Evolutionary conservation across 1,139 yeast genomes (phyloP), one percentile per base, ranked within the genome.

Genomic region (Hanseniaspora gamundiae): DNA sequence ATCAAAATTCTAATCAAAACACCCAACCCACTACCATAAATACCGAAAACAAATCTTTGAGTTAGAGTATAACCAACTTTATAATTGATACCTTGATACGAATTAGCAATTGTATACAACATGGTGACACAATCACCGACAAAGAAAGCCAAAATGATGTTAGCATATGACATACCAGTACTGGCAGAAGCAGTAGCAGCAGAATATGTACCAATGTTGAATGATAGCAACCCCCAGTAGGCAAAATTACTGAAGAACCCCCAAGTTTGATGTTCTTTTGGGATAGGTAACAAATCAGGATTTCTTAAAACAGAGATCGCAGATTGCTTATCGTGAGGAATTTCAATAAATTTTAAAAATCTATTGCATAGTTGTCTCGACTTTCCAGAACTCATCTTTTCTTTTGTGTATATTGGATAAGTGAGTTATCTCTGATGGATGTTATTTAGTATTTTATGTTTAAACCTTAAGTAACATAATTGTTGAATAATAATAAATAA

Each of bases 61-160:
- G 66, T 63, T 26, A 71, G 49, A 2, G 75, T 67, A 50, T 60
- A 71, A 11, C 75, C 75, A 38, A 70, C 64, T 52, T 69, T 71
- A 61, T 67, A 71, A 44, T 65, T 65, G 24, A 56, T 54, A 39
- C 74, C 74, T 1, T 70, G 71, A 43, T 58, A 62, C n/a, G 69
- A 64, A 52, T 65, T 68, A 5, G 69, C 61, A 29, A 65, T 47
- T 8, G 74, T 67, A 46, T 65, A 58, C 11, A 58, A 20, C 29
- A 66, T 53, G 13, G 70, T 65, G 11, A 71, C 49, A n/a, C 65
- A 52, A 52, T 69, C 70, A 40, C 73, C 74, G 19, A 71, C 50
- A 35, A 68, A 60, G 45, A 65, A 65, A 26, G 65, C 60, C 20
- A 68, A 66, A 47, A 70, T 62, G 7, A 69, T 60, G 42, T 67